Conservation (phyloP, 2,329 filamentous ascomycete species). For the Leptographium wingfieldii region DNA sequence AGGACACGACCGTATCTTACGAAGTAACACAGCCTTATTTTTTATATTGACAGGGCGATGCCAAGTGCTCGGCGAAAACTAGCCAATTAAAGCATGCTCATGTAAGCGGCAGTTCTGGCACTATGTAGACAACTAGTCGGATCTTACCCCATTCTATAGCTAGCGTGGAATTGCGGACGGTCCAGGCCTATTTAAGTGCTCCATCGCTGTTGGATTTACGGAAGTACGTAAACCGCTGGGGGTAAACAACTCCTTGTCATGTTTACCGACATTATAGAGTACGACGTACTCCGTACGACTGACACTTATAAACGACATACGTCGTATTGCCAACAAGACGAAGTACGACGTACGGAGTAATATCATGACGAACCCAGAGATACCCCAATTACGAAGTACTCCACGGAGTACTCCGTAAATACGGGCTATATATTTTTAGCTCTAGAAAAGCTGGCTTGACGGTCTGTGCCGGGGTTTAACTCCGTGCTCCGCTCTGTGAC, state of each 20-base stretch:
- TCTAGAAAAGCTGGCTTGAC: not conserved
- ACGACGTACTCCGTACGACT: too few relatives aligned
- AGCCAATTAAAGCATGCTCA: not conserved
- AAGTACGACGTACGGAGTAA: too few relatives aligned
- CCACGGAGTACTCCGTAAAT: too few relatives aligned
- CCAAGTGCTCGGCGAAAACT: not conserved
- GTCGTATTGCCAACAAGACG: too few relatives aligned
- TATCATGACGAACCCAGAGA: not conserved
- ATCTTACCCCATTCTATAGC: not conserved
- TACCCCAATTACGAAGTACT: not conserved
- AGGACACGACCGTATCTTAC: too few relatives aligned
- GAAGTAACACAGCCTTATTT: not conserved
- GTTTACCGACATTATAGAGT: too few relatives aligned
- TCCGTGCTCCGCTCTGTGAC: not conserved
- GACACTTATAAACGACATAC: too few relatives aligned
- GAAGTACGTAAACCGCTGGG: too few relatives aligned
- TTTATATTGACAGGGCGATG: not conserved
- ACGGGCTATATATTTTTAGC: not conserved
- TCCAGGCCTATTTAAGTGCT: too few relatives aligned
- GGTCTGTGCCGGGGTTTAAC: not conserved
- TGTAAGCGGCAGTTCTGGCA: not conserved
- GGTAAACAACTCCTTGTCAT: too few relatives aligned
- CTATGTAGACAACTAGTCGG: not conserved
- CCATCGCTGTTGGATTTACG: too few relatives aligned
- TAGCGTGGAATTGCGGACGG: not conserved